Conservation (phyloP, 192 early-diverging fungal genomes). For the Paraglomus occultum region DNA sequence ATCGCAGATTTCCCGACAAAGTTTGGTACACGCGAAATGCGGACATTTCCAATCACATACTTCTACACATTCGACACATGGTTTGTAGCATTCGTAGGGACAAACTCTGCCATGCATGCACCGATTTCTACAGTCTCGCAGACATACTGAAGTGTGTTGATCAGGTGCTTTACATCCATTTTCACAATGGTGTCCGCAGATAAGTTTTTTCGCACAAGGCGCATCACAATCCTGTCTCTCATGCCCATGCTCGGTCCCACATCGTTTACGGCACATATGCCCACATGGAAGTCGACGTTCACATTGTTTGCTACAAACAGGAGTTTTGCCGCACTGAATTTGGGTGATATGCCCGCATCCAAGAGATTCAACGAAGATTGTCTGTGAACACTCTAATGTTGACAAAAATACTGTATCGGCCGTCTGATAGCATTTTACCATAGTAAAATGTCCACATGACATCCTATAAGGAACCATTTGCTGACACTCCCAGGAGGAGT, state of each 20-base stretch:
- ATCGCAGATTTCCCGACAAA: slow-evolving; percentile 38
- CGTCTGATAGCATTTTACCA: too few relatives aligned
- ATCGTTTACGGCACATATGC: slow-evolving; percentile 7
- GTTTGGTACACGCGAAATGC: slow-evolving; percentile 30
- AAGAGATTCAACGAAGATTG: neutral
- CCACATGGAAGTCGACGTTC: neutral
- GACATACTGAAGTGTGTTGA: slow-evolving; percentile 32
- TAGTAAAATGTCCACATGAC: too few relatives aligned
- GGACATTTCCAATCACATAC: slow-evolving; percentile 29
- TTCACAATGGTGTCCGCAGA: slow-evolving; percentile 37
- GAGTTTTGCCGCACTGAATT: neutral
- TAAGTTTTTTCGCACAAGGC: slow-evolving; percentile 32
- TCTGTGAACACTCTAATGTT: too few relatives aligned
- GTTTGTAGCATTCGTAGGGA: slow-evolving; percentile 31
- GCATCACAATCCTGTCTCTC: slow-evolving; percentile 20
- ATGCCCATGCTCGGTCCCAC: slow-evolving; percentile 31
- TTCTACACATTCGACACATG: slow-evolving; percentile 29
- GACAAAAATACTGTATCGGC: too few relatives aligned
- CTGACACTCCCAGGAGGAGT: neutral
- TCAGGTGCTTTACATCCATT: slow-evolving; percentile 36
- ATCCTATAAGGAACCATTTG: neutral
- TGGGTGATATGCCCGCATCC: neutral
- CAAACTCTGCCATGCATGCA: slow-evolving; percentile 38
- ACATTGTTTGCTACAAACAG: neutral
- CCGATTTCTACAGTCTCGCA: slow-evolving; percentile 25